Evolutionary conservation across 2,329 filamentous ascomycete species (phyloP), one percentile per base, ranked within the genome.

Genomic region (Colletotrichum cordylinicola): DNA sequence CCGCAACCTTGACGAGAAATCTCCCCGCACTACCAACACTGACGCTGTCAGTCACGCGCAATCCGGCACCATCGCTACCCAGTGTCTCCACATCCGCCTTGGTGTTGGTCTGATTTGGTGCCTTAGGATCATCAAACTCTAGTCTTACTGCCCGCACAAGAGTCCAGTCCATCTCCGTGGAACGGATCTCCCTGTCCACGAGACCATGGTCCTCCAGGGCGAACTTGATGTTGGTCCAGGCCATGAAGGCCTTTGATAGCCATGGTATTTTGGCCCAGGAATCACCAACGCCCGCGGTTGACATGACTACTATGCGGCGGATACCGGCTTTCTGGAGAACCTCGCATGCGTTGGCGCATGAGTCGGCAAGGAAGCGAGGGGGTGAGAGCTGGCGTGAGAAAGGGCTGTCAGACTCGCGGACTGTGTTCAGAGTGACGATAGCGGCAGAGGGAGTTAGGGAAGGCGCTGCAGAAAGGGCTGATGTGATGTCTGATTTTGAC

Each of bases 401-500:
- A 66, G 85, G 86, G 74, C 81, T 86, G 56, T 86, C 85, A 43
- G 84, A 84, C 62, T 83, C 81, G 73, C 85, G 85, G 67, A 82
- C 81, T 3, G 84, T 81, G 78, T 87, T 87, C 33, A 87, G 77
- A 3, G 85, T 86, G 67, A 85, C 78, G 75, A 87, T 85, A 10
- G 83, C 83, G 2, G 80, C 83, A 7, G 82, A 80, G 33, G 82
- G 79, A 31, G 61, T 66, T 12, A 79, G 78, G 37, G 72, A 55
- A 31, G 81, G 77, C 9, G 75, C 72, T 16, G 80, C 61, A 1
- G 48, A 66, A 48, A 67, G 35, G 24, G 33, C 24, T 1, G 24
- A 2, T 27, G 56, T 4, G 9, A 67, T 60, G 7, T 67, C 61
- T 4, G 48, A 6, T n/a, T 67, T 67, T 43, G 35, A 72, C 12